These are phyloP conservation scores for Chytriomyces confervae DNA, from an alignment of 192 early-diverging fungal genomes.

Conservation along the genomic window DNA sequence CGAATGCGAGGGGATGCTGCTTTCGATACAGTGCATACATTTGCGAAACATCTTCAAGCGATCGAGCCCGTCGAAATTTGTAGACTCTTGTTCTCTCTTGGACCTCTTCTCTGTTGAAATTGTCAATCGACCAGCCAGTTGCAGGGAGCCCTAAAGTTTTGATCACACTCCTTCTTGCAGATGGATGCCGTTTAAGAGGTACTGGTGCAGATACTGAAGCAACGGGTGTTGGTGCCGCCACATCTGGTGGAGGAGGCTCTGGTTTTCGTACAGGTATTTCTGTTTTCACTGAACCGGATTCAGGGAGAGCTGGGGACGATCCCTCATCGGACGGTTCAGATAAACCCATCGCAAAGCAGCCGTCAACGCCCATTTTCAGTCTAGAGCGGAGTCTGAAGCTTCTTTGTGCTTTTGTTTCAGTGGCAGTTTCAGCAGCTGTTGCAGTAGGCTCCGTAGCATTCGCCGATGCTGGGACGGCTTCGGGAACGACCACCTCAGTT, in stretches of 20 bases:
- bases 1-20: constrained; percentile 21
- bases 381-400: constrained; percentile 14
- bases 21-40: constrained; percentile 12
- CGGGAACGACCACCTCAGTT: too few species aligned
- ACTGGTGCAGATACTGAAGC: constrained; percentile 1
- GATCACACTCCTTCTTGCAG: constrained; percentile 19
- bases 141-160: constrained; percentile 26
- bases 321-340: constrained; percentile 12
- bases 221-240: not conserved
- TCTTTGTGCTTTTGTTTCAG: constrained; percentile 20
- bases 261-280: not conserved
- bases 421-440: not conserved
- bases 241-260: constrained; percentile 1
- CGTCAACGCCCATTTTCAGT: constrained; percentile 25
- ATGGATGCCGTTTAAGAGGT: constrained; percentile 22
- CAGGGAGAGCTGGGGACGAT: not conserved
- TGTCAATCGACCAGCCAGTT: constrained; percentile 6
- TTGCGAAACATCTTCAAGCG: constrained; percentile 18
- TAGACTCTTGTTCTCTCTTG: not conserved
- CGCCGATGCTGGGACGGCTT: too few species aligned
- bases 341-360: constrained; percentile 31
- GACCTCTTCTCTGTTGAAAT: not conserved
- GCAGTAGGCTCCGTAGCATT: too few species aligned
- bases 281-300: not conserved
- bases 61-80: constrained; percentile 19